A percentile compares a stretch with the other conserved stretches of the same genome.
phyloP scores from a whole-genome alignment of 1,139 yeast species.

The Candida frijolesensis region DNA sequence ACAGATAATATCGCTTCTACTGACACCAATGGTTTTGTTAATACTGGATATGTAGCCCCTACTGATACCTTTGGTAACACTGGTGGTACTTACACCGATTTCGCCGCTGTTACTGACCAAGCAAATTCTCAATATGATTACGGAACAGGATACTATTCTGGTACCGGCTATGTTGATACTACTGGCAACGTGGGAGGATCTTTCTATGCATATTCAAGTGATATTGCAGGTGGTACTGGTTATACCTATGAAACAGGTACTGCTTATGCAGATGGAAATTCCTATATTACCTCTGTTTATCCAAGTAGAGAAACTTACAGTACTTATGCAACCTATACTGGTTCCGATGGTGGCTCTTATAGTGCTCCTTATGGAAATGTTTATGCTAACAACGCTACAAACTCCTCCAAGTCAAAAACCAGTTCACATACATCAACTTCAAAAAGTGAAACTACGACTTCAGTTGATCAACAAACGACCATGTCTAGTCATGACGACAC shows the following conservation, averaged over 20 bases:
- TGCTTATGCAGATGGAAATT: too few relatives aligned
- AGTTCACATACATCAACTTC: constrained; percentile 14
- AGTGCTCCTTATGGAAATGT: neutral
- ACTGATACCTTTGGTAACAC: too few relatives aligned
- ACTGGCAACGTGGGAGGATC: neutral
- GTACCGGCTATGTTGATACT: neutral
- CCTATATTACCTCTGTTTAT: too few relatives aligned
- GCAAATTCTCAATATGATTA: constrained; percentile 13
- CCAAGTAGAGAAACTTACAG: neutral
- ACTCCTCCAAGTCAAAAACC: constrained; percentile 9
- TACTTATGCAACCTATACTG: neutral
- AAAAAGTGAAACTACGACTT: constrained; percentile 7
- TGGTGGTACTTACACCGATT: neutral
- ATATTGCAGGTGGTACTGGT: too few relatives aligned
- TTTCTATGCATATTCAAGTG: too few relatives aligned
- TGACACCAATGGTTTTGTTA: neutral
- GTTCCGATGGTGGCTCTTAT: neutral
- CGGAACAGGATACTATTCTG: constrained; percentile 10
- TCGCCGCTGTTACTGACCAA: constrained; percentile 3
- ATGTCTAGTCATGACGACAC: neutral
- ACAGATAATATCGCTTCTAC: neutral
- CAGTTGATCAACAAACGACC: neutral
- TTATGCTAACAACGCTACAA: constrained; percentile 2
- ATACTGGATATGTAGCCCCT: too few relatives aligned
- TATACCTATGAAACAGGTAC: too few relatives aligned